Conservation (phyloP, 176 grass and related monocot species). For the Lolium multiflorum region DNA sequence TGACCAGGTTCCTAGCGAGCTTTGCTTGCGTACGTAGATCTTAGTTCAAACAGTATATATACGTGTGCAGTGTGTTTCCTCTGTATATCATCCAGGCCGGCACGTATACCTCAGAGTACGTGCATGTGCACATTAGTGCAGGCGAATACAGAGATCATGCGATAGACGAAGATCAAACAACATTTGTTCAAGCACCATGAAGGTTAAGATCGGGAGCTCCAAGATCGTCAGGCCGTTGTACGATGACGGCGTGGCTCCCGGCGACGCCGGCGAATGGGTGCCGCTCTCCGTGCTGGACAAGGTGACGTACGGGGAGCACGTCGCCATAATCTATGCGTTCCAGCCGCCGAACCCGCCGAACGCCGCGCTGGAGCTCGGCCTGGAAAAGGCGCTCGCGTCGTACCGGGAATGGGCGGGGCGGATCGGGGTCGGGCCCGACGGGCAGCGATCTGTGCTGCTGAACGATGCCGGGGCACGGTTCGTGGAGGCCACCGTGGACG, state of each 20-base stretch:
- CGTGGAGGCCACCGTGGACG: constrained; percentile 61
- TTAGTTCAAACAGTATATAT: neutral
- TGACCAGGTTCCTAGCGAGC: neutral
- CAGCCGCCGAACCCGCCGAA: constrained; percentile 60
- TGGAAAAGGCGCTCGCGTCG: constrained; percentile 46
- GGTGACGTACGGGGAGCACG: constrained; percentile 62
- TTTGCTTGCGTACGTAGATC: too few relatives aligned
- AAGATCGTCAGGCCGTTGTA: constrained; percentile 55
- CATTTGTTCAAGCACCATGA: constrained; percentile 23
- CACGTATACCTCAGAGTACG: neutral
- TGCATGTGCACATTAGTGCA: constrained; percentile 16
- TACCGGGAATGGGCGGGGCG: constrained; percentile 67
- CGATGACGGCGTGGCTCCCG: constrained; percentile 26
- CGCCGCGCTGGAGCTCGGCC: constrained; percentile 45
- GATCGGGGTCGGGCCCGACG: constrained; percentile 41
- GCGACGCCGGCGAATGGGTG: constrained; percentile 6
- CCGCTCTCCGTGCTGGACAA: constrained; percentile 69
- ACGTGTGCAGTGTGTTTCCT: neutral
- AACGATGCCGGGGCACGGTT: constrained; percentile 59
- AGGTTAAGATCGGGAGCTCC: constrained; percentile 53
- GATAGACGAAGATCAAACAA: too few relatives aligned
- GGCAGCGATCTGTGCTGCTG: constrained; percentile 47
- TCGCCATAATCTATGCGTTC: constrained; percentile 83
- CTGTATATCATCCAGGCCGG: neutral
- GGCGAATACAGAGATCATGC: too few relatives aligned